Percentiles rank a stretch among this genome's conserved stretches.
Conservation (phyloP, 768 basidiomycete species). For the Neoboletus magnificus region DNA sequence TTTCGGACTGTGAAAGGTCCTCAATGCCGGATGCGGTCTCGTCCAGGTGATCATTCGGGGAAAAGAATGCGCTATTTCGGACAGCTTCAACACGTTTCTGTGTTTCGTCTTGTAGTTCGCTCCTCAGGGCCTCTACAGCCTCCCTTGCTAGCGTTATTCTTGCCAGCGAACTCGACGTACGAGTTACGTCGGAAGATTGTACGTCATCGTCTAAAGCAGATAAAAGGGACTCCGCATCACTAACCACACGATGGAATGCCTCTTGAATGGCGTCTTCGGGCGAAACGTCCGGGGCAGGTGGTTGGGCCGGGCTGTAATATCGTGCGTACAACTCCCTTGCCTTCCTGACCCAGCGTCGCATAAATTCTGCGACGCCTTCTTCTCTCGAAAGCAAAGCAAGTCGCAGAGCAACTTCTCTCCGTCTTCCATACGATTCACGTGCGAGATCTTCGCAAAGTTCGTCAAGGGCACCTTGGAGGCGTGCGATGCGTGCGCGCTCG, state of each 20-base stretch:
- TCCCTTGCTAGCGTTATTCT: conserved; percentile 48
- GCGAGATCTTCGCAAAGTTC: conserved; percentile 68
- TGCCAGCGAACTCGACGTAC: conserved; percentile 46
- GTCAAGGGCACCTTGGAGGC: conserved; percentile 60
- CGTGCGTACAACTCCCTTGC: conserved; percentile 42
- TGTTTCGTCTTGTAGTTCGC: conserved; percentile 57
- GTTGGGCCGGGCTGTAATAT: conserved; percentile 12
- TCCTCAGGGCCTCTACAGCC: conserved; percentile 48
- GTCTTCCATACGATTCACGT: conserved; percentile 67
- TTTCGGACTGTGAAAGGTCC: not conserved
- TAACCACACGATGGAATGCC: conserved; percentile 32
- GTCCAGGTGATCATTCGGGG: not conserved
- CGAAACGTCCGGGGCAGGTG: not conserved
- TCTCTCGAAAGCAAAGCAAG: conserved; percentile 64
- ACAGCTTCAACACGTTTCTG: conserved; percentile 41
- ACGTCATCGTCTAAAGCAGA: conserved; percentile 34
- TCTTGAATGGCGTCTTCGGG: conserved; percentile 20
- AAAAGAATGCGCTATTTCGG: not conserved
- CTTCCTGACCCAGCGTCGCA: conserved; percentile 55
- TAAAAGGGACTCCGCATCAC: conserved; percentile 36
- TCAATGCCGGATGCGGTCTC: not conserved
- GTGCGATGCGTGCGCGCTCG: conserved; percentile 42
- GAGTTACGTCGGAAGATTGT: conserved; percentile 13
- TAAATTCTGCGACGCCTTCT: conserved; percentile 51
- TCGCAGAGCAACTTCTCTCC: conserved; percentile 65